These are phyloP conservation scores for Candida arabinofermentans DNA, from an alignment of 805 yeast species.

Conservation along the genomic window DNA sequence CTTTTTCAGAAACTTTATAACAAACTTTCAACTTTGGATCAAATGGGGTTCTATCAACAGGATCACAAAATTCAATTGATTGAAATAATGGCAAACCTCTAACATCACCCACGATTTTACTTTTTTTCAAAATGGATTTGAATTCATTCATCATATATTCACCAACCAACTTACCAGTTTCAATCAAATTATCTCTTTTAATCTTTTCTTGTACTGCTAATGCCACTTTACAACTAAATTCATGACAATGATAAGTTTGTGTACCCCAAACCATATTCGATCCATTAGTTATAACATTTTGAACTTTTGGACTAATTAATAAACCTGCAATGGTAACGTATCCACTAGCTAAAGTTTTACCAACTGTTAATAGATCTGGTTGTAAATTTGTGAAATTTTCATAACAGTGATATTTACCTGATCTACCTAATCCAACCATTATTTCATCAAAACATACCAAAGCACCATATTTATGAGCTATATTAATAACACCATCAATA, in stretches of 20 bases:
- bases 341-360: conserved; percentile 49
- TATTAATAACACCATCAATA: conserved; percentile 39
- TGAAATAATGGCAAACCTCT: conserved; percentile 53
- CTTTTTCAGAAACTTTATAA: conserved; percentile 31
- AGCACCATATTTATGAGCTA: conserved; percentile 49
- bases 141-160: conserved; percentile 36
- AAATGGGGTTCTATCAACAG: conserved; percentile 41
- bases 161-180: conserved; percentile 39
- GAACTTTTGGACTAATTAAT: conserved; percentile 37
- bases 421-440: conserved; percentile 54
- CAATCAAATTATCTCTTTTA: conserved; percentile 32
- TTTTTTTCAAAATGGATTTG: conserved; percentile 21
- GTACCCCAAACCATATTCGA: conserved; percentile 40
- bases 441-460: conserved; percentile 49
- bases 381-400: not conserved
- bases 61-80: conserved; percentile 46
- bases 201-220: conserved; percentile 42
- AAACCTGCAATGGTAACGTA: conserved; percentile 46
- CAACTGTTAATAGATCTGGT: conserved; percentile 46
- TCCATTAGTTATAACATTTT: conserved; percentile 34
- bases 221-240: conserved; percentile 41
- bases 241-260: conserved; percentile 47
- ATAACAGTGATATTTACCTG: conserved; percentile 43
- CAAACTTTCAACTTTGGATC: conserved; percentile 29
- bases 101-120: conserved; percentile 41